These are phyloP conservation scores for Thalassiosira mediterranea DNA, from an alignment of 352 stramenopile genomes.

Conservation along the genomic window DNA sequence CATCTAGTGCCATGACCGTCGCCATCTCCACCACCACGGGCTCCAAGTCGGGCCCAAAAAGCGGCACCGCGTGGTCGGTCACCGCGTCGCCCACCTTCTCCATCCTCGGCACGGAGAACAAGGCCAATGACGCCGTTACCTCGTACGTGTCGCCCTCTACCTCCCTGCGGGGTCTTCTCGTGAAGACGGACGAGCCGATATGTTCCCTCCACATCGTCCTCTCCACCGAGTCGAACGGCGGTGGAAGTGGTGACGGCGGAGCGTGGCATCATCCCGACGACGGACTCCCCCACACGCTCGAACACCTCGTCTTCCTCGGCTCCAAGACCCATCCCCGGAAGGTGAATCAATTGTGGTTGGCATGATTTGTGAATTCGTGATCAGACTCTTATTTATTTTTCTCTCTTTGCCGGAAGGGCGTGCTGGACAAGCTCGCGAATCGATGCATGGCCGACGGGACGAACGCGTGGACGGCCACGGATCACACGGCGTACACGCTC, in stretches of 20 bases:
- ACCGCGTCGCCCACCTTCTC: conserved; percentile 29
- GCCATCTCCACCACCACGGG: conserved; percentile 2
- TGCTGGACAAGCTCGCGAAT: conserved; percentile 74
- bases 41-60: conserved; percentile 24
- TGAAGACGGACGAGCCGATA: conserved; percentile 47
- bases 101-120: conserved; percentile 12
- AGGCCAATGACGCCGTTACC: not conserved
- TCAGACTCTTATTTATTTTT: too few species aligned
- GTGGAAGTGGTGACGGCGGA: not conserved
- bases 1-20: not conserved
- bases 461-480: conserved; percentile 72
- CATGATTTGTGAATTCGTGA: too few species aligned
- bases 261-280: conserved; percentile 57
- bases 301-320: conserved; percentile 73
- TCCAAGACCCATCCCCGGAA: conserved; percentile 65
- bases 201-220: conserved; percentile 59
- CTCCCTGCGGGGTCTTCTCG: conserved; percentile 29
- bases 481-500: conserved; percentile 75
- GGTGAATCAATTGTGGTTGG: too few species aligned
- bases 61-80: conserved; percentile 31
- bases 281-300: conserved; percentile 69
- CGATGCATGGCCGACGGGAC: conserved; percentile 67
- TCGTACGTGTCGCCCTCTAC: conserved; percentile 38
- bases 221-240: conserved; percentile 51
- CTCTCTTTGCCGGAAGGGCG: too few species aligned